phyloP scores from a whole-genome alignment of 2,329 filamentous ascomycete genomes.

The Aureobasidium sp. region DNA sequence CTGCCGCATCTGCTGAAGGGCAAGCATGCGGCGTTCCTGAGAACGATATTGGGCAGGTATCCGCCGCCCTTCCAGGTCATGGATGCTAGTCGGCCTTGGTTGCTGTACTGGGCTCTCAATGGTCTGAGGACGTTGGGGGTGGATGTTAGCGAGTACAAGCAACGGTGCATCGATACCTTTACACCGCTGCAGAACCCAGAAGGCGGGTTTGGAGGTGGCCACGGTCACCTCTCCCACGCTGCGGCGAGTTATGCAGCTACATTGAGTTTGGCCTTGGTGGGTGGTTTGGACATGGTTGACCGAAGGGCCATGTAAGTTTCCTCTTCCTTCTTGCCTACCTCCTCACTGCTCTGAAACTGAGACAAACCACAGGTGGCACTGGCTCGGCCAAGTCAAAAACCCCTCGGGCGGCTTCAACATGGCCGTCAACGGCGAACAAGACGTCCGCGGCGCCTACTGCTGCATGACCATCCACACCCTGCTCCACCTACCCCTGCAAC shows the following conservation, averaged over 20 bases:
- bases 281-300: slow-evolving; percentile 68
- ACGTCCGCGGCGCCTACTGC: slow-evolving; percentile 91
- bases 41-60: slow-evolving; percentile 47
- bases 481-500: slow-evolving; percentile 72
- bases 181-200: slow-evolving; percentile 69
- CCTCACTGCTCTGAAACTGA: too few species aligned
- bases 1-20: slow-evolving; percentile 64
- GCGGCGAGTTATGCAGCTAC: slow-evolving; percentile 82
- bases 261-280: slow-evolving; percentile 69
- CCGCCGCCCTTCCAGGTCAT: slow-evolving; percentile 62
- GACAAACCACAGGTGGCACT: slow-evolving; percentile 57
- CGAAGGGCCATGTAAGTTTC: slow-evolving; percentile 57
- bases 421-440: slow-evolving; percentile 77
- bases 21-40: slow-evolving; percentile 53
- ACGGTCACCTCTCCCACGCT: slow-evolving; percentile 80
- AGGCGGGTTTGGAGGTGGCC: slow-evolving; percentile 90
- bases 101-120: slow-evolving; percentile 84
- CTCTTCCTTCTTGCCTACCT: too few species aligned
- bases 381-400: slow-evolving; percentile 80
- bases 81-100: slow-evolving; percentile 87
- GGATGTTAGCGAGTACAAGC: slow-evolving; percentile 57
- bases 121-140: slow-evolving; percentile 68
- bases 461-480: slow-evolving; percentile 76
- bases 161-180: slow-evolving; percentile 60
- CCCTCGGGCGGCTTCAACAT: slow-evolving; percentile 83